Conservation (phyloP, 1,139 yeast species). For the Taphrina communis region DNA sequence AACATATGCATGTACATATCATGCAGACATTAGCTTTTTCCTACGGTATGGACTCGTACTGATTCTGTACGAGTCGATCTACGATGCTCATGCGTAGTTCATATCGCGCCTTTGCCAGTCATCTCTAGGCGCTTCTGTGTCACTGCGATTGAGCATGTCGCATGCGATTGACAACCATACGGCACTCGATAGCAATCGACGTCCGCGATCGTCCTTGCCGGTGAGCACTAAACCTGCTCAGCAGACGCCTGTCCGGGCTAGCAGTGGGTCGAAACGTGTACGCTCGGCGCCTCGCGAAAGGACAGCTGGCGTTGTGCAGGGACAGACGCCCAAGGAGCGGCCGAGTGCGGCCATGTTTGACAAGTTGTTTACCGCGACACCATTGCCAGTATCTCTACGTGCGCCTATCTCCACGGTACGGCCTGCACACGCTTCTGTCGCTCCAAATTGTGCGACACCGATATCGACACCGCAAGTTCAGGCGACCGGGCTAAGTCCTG, state of each 20-base stretch:
- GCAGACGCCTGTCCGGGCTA: not conserved
- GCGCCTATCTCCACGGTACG: not conserved
- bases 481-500: not conserved
- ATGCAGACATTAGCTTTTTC: not conserved
- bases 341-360: constrained; percentile 27
- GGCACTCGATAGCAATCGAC: not conserved
- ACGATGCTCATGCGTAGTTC: no score
- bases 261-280: not conserved
- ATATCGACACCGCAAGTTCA: not conserved
- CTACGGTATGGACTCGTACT: no score
- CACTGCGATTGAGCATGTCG: not conserved
- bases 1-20: not conserved
- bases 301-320: not conserved
- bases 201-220: constrained; percentile 3
- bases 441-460: not conserved
- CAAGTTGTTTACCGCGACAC: constrained; percentile 2
- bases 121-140: no score
- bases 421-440: not conserved
- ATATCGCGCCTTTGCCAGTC: no score
- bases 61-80: no score
- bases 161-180: not conserved
- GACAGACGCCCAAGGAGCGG: not conserved
- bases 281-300: constrained; percentile 6
- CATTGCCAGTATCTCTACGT: not conserved
- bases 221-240: not conserved